A percentile compares a stretch with the other conserved stretches of the same genome.
Conservation (phyloP, 2,329 filamentous ascomycete species). For the Scedosporium dehoogii region DNA sequence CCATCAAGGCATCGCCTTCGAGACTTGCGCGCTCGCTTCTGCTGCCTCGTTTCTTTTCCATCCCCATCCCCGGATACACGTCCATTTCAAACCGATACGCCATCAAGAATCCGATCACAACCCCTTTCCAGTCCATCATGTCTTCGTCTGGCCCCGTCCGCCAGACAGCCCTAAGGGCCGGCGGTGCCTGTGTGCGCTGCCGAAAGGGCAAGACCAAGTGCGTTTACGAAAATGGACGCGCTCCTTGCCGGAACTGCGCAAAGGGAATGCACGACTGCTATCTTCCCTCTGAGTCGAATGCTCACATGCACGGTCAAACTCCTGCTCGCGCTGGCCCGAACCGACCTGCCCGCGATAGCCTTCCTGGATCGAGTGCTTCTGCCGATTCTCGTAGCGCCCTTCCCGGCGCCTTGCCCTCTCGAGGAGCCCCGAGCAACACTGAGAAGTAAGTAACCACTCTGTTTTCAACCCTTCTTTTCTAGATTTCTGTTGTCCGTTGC, state of each 20-base stretch:
- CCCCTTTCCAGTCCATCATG: slow-evolving; percentile 20
- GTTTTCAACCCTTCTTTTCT: slow-evolving; percentile 2
- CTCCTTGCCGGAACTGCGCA: slow-evolving; percentile 54
- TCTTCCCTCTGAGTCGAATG: slow-evolving; percentile 49
- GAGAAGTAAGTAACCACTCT: slow-evolving; percentile 43
- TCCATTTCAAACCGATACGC: neutral
- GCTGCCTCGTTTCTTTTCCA: neutral
- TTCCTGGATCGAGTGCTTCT: slow-evolving; percentile 34
- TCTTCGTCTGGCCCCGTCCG: slow-evolving; percentile 38
- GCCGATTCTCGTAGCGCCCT: slow-evolving; percentile 31
- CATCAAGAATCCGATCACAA: neutral
- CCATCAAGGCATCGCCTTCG: neutral
- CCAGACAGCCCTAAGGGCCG: slow-evolving; percentile 49
- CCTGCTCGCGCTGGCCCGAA: slow-evolving; percentile 39
- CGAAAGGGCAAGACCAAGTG: slow-evolving; percentile 56
- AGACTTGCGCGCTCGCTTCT: neutral
- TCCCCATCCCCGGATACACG: neutral
- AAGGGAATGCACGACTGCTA: slow-evolving; percentile 57
- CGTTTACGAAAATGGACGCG: slow-evolving; percentile 51
- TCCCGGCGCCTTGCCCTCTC: slow-evolving; percentile 22
- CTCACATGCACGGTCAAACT: slow-evolving; percentile 49
- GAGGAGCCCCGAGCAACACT: slow-evolving; percentile 33
- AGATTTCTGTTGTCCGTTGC: slow-evolving; percentile 5
- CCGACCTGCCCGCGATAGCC: slow-evolving; percentile 41
- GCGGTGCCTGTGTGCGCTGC: slow-evolving; percentile 52